Percentiles rank a stretch among this genome's conserved stretches.
phyloP scores from a whole-genome alignment of 2,329 filamentous ascomycete genomes.

The Calonectria leucothoes region DNA sequence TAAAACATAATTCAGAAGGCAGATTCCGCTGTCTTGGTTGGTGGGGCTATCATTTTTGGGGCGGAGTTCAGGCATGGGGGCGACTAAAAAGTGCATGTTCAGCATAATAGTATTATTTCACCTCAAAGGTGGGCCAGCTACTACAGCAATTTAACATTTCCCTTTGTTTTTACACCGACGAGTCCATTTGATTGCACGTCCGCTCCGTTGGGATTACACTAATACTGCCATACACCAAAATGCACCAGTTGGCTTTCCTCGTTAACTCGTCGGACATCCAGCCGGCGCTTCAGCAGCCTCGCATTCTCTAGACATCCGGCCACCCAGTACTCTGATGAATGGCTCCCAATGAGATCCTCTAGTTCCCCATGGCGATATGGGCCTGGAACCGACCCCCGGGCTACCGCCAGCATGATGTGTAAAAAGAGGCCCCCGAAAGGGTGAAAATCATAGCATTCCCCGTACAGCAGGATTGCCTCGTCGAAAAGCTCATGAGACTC shows the following conservation, averaged over 20 bases:
- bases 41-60: not conserved
- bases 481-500: slow-evolving; percentile 12
- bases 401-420: slow-evolving; percentile 24
- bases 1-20: too few relatives aligned
- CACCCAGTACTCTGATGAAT: not conserved
- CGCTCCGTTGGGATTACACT: too few relatives aligned
- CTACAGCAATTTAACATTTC: too few relatives aligned
- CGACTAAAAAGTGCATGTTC: too few relatives aligned
- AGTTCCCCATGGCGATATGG: slow-evolving; percentile 22
- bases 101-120: too few relatives aligned
- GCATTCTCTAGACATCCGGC: not conserved
- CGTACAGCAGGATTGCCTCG: not conserved
- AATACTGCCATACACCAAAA: too few relatives aligned
- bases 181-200: too few relatives aligned
- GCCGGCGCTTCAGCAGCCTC: not conserved
- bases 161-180: too few relatives aligned
- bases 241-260: too few relatives aligned
- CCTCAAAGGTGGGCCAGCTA: too few relatives aligned
- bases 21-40: not conserved
- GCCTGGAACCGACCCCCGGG: slow-evolving; percentile 21
- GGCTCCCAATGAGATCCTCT: slow-evolving; percentile 7
- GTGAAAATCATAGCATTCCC: slow-evolving; percentile 9
- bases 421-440: slow-evolving; percentile 24
- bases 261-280: too few relatives aligned
- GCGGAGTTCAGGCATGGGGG: too few relatives aligned